These are phyloP conservation scores for Chaetomiaceae sp. DNA, from an alignment of 2,329 filamentous ascomycete species.

Conservation along the genomic window DNA sequence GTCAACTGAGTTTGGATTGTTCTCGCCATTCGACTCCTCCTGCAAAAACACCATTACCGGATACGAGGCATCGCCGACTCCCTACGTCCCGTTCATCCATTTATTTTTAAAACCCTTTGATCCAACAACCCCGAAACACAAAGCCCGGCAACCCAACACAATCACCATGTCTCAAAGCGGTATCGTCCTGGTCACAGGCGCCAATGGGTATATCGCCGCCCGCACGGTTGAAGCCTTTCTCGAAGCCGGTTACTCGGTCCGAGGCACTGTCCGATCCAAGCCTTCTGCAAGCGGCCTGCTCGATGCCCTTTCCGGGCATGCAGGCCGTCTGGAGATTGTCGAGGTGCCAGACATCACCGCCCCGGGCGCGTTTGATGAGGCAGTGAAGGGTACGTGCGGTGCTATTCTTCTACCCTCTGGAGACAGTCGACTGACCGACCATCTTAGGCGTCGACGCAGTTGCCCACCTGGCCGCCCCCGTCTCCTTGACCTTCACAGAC, in stretches of 20 bases:
- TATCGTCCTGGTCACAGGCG: constrained; percentile 42
- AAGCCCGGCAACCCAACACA: no score
- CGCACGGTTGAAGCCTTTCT: constrained; percentile 37
- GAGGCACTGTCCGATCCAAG: constrained; percentile 34
- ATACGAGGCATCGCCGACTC: no score
- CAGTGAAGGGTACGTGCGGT: constrained; percentile 24
- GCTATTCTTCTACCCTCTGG: no score
- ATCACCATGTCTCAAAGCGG: no score
- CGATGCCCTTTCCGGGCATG: constrained; percentile 13
- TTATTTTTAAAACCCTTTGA: no score
- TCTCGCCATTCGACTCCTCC: no score
- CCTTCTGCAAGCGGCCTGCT: not conserved
- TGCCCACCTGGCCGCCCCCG: constrained; percentile 27
- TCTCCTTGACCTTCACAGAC: constrained; percentile 25
- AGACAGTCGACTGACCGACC: no score
- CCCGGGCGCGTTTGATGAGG: constrained; percentile 24
- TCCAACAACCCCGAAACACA: no score
- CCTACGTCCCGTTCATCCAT: no score
- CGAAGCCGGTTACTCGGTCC: constrained; percentile 34
- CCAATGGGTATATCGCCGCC: constrained; percentile 41
- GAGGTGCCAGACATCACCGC: constrained; percentile 26
- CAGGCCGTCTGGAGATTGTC: constrained; percentile 16
- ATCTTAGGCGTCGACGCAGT: constrained; percentile 19
- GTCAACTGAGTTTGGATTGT: no score
- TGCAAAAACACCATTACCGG: no score